Evolutionary conservation across 768 basidiomycete species (phyloP), one percentile per base, ranked within the genome.

Genomic region (Coprinopsis sp.): DNA sequence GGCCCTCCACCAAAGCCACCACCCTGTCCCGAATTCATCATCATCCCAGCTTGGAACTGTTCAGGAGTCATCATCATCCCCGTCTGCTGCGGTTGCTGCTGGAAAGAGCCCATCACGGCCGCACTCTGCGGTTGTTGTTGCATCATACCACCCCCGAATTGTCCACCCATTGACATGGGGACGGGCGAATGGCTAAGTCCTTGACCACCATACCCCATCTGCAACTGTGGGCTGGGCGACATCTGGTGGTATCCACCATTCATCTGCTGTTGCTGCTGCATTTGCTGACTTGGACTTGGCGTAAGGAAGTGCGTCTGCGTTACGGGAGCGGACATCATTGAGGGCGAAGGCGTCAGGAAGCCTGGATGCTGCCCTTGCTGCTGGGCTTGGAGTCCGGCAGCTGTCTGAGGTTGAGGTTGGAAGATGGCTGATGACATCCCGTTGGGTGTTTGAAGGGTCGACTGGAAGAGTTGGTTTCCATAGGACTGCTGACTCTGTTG

Each of bases 221-320:
- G 68, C 5, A 64, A 58, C 49, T 68, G 65, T 36, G 57, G 62
- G 37, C 64, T 54, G 37, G 63, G 44, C 42, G 55, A 51, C 60
- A 58, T 38, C n/a, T n/a, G n/a, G n/a, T n/a, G n/a, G 22, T 57
- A 51, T 21, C 56, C 58, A 30, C 49, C 33, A 23, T 59, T 56
- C 27, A 59, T 57, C 45, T 62, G 63, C 4, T 56, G 55, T 50
- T 70, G 65, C 8, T 66, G 64, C 8, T 55, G 56, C 37, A 65
- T 61, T 28, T 66, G 65, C 23, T 66, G 64, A 7, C 51, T 55
- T 3, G 70, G 67, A 42, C 68, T 67, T 1, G 67, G 58, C 4
- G 65, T 60, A 11, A 63, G 31, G 51, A 65, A 71, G 18, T 64
- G 61, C 5, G 54, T 47, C 40, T 65, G 67, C 2, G 48, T 33